Evolutionary conservation across 1,139 yeast species (phyloP).

Genomic region (Debaryomyces sp.): DNA sequence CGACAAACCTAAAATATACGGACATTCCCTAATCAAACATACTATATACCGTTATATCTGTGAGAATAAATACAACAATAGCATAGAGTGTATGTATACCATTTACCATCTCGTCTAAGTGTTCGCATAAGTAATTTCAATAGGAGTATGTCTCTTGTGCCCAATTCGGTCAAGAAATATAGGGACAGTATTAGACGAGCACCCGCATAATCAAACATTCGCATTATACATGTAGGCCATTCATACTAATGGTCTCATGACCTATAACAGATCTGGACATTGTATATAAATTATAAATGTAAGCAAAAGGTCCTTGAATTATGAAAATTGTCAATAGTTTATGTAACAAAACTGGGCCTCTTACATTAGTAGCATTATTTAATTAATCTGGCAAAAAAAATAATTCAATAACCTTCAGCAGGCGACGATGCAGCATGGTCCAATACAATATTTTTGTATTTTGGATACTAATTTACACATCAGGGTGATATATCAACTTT

Average conservation of each 20-base stretch:
- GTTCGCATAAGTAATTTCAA: neutral
- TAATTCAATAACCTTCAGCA: no score
- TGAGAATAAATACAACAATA: neutral
- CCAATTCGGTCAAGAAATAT: neutral
- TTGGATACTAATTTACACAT: no score
- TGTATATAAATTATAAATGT: neutral
- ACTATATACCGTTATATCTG: neutral
- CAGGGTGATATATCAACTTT: no score
- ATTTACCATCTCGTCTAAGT: neutral
- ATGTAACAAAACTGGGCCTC: no score
- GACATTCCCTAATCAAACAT: neutral
- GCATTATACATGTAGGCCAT: neutral
- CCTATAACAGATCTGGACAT: neutral
- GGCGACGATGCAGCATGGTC: no score
- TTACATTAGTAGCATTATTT: no score
- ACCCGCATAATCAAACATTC: neutral
- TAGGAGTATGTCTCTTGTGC: neutral
- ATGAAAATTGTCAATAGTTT: neutral
- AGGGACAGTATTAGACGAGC: neutral
- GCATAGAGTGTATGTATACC: neutral
- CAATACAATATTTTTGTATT: no score
- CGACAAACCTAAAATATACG: no score
- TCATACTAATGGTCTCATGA: neutral
- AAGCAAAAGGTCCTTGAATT: neutral
- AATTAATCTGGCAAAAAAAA: no score